Conservation (phyloP, 257 asterid species). For the Ehretia macrophylla region DNA sequence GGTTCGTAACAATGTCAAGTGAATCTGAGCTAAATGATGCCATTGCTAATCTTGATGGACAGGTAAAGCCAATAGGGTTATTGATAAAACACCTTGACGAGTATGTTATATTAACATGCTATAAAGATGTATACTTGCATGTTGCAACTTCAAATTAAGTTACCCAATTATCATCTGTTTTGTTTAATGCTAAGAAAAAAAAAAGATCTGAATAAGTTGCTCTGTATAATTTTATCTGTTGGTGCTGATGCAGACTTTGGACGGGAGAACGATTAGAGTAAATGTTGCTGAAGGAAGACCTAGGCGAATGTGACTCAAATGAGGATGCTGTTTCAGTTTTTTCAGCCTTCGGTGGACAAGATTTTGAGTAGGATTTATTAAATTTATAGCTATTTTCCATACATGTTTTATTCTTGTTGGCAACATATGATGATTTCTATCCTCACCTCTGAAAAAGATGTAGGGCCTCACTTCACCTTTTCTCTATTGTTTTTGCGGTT, state of each 20-base stretch:
- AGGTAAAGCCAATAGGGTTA: slow-evolving; percentile 34
- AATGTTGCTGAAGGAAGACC: slow-evolving; percentile 73
- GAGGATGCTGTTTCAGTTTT: neutral
- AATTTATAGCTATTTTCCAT: neutral
- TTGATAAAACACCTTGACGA: no score
- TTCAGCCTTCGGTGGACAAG: neutral
- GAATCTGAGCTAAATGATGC: slow-evolving; percentile 82
- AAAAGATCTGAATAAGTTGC: no score
- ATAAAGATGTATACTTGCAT: neutral
- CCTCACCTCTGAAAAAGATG: no score
- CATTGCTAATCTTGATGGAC: slow-evolving; percentile 81
- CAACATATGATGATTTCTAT: neutral
- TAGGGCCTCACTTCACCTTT: neutral
- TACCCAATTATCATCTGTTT: no score
- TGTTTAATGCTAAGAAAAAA: no score
- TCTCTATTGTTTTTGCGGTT: neutral
- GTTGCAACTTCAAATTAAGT: neutral
- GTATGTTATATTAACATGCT: no score
- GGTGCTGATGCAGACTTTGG: slow-evolving; percentile 52
- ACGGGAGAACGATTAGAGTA: slow-evolving; percentile 68
- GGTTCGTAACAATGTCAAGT: slow-evolving; percentile 77
- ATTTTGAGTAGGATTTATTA: neutral
- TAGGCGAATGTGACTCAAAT: slow-evolving; percentile 35
- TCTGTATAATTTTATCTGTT: neutral
- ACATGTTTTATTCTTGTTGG: neutral